phyloP scores from a whole-genome alignment of 768 basidiomycete genomes.

The Mycena capillaripes region DNA sequence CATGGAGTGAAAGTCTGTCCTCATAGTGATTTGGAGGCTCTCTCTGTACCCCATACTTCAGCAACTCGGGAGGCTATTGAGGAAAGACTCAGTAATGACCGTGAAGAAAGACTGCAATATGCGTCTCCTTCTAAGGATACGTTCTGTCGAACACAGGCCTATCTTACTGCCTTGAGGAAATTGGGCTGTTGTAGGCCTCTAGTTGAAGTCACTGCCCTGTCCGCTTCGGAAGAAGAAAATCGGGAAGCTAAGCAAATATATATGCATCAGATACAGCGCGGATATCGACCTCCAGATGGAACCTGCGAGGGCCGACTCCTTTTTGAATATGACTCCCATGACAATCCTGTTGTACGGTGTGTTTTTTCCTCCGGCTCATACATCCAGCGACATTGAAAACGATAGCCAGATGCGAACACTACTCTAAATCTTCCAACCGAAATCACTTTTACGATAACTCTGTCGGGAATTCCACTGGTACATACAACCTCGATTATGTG shows the following conservation, averaged over 20 bases:
- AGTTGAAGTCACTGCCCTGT: not conserved
- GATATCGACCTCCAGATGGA: not conserved
- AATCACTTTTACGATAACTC: not conserved
- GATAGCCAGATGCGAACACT: conserved; percentile 15
- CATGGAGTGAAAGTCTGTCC: conserved; percentile 14
- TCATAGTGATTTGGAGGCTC: not conserved
- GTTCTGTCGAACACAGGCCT: not conserved
- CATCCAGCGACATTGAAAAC: too few relatives aligned
- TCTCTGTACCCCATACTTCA: not conserved
- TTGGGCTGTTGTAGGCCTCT: not conserved
- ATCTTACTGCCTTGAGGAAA: not conserved
- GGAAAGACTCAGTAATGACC: not conserved
- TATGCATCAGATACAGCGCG: not conserved
- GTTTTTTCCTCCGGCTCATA: not conserved
- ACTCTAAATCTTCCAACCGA: not conserved
- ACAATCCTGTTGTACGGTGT: not conserved
- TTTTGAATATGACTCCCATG: not conserved
- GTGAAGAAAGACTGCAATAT: not conserved
- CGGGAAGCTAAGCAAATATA: not conserved
- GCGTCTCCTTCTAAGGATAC: not conserved
- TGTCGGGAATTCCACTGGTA: not conserved
- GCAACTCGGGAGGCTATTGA: not conserved
- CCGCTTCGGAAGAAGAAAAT: not conserved
- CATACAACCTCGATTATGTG: not conserved
- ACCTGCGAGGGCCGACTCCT: not conserved